Conservation (phyloP, 768 basidiomycete species). For the Rhizopogon sp. region DNA sequence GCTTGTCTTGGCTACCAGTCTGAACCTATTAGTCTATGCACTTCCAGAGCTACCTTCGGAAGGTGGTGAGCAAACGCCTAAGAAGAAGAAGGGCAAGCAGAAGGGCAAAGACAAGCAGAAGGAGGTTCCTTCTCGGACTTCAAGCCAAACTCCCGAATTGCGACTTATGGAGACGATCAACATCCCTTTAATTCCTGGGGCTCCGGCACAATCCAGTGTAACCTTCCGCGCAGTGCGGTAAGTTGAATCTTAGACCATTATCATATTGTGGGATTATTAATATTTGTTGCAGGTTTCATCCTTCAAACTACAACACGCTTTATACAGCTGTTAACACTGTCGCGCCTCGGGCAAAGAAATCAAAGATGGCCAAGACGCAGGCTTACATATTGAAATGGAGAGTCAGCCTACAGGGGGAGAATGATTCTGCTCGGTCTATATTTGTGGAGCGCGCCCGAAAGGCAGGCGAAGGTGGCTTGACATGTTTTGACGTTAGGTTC, state of each 20-base stretch:
- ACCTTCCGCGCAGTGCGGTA: slow-evolving; percentile 66
- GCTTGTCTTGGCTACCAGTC: slow-evolving; percentile 65
- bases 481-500: slow-evolving; percentile 86
- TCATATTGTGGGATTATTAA: slow-evolving; percentile 5
- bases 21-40: slow-evolving; percentile 57
- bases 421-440: slow-evolving; percentile 61
- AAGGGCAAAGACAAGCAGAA: slow-evolving; percentile 36
- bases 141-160: slow-evolving; percentile 20
- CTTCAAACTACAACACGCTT: slow-evolving; percentile 43
- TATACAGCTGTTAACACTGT: slow-evolving; percentile 73
- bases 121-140: slow-evolving; percentile 29
- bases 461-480: slow-evolving; percentile 74
- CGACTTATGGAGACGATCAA: slow-evolving; percentile 47
- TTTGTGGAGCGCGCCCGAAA: slow-evolving; percentile 54
- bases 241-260: slow-evolving; percentile 4
- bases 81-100: slow-evolving; percentile 29
- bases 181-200: slow-evolving; percentile 46
- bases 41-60: slow-evolving; percentile 32
- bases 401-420: slow-evolving; percentile 49
- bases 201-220: slow-evolving; percentile 33
- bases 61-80: slow-evolving; percentile 13
- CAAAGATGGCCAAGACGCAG: slow-evolving; percentile 50
- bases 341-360: slow-evolving; percentile 49
- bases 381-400: slow-evolving; percentile 75
- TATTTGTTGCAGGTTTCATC: slow-evolving; percentile 47